Percentiles rank a stretch among this genome's conserved stretches.
Evolutionary conservation across 2,329 filamentous ascomycete species (phyloP).

Genomic region (Teratosphaeria gauchensis): DNA sequence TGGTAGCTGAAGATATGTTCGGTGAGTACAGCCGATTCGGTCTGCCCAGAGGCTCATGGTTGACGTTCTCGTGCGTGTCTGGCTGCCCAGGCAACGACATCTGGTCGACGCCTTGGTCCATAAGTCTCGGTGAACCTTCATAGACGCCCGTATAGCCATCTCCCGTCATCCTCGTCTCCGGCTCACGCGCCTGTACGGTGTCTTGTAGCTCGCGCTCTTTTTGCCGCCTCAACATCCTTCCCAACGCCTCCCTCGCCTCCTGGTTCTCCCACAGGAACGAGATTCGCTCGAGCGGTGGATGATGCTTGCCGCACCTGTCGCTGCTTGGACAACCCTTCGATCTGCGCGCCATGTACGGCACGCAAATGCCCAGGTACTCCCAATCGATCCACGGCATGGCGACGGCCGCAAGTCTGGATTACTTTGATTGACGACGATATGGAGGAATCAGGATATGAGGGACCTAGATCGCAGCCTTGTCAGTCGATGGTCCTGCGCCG

Average conservation of each 20-base stretch:
- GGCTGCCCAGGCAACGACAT: neutral
- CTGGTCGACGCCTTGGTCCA: neutral
- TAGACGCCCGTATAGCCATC: neutral
- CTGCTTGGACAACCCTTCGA: conserved; percentile 5
- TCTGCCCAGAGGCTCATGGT: neutral
- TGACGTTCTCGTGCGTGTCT: neutral
- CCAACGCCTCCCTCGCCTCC: neutral
- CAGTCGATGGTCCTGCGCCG: too few relatives aligned
- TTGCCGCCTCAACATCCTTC: neutral
- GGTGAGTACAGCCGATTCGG: neutral
- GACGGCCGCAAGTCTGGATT: neutral
- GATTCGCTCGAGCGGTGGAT: conserved; percentile 10
- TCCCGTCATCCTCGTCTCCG: neutral
- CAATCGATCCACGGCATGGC: conserved; percentile 16
- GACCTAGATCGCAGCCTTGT: too few relatives aligned
- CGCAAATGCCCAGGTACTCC: conserved; percentile 17
- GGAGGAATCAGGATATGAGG: too few relatives aligned
- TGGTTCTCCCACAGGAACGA: conserved; percentile 10
- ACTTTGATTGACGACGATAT: neutral
- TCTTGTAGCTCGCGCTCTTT: neutral
- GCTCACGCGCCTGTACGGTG: neutral
- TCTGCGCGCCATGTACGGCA: conserved; percentile 9
- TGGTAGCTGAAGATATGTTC: too few relatives aligned
- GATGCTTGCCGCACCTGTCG: conserved; percentile 8
- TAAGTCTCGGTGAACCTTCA: neutral